Conservation (phyloP, 2,329 filamentous ascomycete genomes). For the Paecilomyces variotii region DNA sequence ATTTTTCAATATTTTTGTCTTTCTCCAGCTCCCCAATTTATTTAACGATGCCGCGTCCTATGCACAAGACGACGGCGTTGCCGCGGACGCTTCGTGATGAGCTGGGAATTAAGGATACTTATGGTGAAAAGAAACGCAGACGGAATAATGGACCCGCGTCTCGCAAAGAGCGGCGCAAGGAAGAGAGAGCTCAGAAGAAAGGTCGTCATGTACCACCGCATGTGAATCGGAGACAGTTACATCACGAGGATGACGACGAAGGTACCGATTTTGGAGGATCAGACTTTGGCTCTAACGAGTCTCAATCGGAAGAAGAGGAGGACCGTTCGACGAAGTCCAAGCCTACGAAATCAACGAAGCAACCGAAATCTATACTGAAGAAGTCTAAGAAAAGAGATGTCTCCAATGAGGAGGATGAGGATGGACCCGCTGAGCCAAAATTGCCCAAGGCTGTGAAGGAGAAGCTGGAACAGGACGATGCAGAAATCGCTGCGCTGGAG, state of each 20-base stretch:
- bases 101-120: constrained; percentile 30
- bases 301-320: constrained; percentile 14
- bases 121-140: constrained; percentile 24
- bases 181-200: constrained; percentile 56
- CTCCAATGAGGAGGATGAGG: constrained; percentile 22
- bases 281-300: constrained; percentile 12
- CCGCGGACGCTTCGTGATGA: constrained; percentile 32
- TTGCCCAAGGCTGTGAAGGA: constrained; percentile 44
- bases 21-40: not conserved
- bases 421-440: constrained; percentile 11
- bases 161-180: constrained; percentile 61
- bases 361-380: constrained; percentile 30
- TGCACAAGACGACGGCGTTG: constrained; percentile 35
- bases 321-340: constrained; percentile 12
- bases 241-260: constrained; percentile 9
- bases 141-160: constrained; percentile 21
- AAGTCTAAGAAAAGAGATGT: constrained; percentile 24
- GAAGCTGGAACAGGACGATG: constrained; percentile 70
- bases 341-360: constrained; percentile 13
- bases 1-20: not conserved
- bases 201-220: constrained; percentile 24
- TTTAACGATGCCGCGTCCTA: constrained; percentile 25
- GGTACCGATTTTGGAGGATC: constrained; percentile 10
- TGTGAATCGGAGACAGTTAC: constrained; percentile 10
- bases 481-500: constrained; percentile 79